Evolutionary conservation across 2,329 filamentous ascomycete genomes (phyloP), one percentile per base, ranked within the genome.

Genomic region (Fusarium liriodendri): DNA sequence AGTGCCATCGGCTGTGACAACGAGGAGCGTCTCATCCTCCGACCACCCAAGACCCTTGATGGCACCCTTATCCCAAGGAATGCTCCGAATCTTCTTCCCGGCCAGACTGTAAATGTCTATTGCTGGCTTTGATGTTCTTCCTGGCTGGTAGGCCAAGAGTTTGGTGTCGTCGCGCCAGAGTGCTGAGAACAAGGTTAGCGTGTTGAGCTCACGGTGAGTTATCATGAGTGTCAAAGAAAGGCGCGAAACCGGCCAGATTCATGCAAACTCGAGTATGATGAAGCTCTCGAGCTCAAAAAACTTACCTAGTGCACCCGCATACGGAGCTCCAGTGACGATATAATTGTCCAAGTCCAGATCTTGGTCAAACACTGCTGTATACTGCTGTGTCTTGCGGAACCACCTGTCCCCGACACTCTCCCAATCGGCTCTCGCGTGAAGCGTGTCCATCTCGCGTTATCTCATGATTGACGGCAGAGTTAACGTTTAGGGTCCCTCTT

Each of bases 311-410:
- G 97, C 95, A 79, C 97, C 97, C 79, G 94, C 95, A 83, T 97
- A 98, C 27, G 95, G 95, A 82, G 97, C 97, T 80, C 95, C 97
- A 67, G 93, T 92, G 79, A 98, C 92, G 79, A 96, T 89, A 85
- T 97, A 97, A 86, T 97, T 97, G 86, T 98, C 95, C 76, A 99
- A 90, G 85, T 99, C 95, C 72, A 98, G 88, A 81, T 98, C 95
- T 80, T 94, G 90, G 84, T 98, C 95, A 83, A 98, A 99, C 74
- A 98, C 90, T 75, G 92, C 93, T 70, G 95, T 95, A 87, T 98
- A 99, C 70, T 98, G 90, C 83, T 96, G 94, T 66, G 94, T 92
- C 86, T 97, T 98, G 82, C 96, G 94, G 86, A 98, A 99, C 88
- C 97, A 98, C 79, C 91, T 93, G 84, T 97, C 94, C 81, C 95